These are phyloP conservation scores for Termitomyces sp. DNA, from an alignment of 768 basidiomycete species.

Conservation along the genomic window DNA sequence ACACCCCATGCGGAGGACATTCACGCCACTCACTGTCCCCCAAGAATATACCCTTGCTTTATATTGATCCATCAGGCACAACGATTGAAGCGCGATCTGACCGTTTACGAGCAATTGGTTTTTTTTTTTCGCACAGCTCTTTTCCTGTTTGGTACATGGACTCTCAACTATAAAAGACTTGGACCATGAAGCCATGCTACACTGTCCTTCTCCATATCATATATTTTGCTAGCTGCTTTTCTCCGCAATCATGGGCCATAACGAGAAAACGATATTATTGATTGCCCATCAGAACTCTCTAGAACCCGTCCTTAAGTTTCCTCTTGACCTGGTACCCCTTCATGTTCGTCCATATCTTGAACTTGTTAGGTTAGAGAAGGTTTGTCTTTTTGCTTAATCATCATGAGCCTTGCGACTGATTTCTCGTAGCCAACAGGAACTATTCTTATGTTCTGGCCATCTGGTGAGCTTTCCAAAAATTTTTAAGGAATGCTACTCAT, in stretches of 20 bases:
- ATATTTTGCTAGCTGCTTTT: background rate
- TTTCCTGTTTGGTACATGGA: background rate
- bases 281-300: constrained; percentile 16
- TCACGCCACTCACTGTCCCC: constrained; percentile 4
- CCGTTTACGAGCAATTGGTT: background rate
- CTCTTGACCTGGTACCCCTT: constrained; percentile 27
- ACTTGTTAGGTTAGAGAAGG: constrained; percentile 49
- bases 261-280: constrained; percentile 21
- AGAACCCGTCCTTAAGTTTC: constrained; percentile 23
- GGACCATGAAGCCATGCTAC: background rate
- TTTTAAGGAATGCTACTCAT: background rate
- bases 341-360: constrained; percentile 40
- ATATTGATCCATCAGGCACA: constrained; percentile 10
- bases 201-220: background rate
- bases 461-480: constrained; percentile 27
- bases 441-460: constrained; percentile 52
- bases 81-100: constrained; percentile 7
- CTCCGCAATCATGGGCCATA: constrained; percentile 16
- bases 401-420: background rate
- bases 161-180: constrained; percentile 13
- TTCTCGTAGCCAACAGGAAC: constrained; percentile 42
- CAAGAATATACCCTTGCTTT: background rate
- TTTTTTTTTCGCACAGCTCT: background rate
- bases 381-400: constrained; percentile 6
- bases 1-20: constrained; percentile 1